Conservation (phyloP, 2,329 filamentous ascomycete species). For the Pseudovirgaria hyperparasitica region DNA sequence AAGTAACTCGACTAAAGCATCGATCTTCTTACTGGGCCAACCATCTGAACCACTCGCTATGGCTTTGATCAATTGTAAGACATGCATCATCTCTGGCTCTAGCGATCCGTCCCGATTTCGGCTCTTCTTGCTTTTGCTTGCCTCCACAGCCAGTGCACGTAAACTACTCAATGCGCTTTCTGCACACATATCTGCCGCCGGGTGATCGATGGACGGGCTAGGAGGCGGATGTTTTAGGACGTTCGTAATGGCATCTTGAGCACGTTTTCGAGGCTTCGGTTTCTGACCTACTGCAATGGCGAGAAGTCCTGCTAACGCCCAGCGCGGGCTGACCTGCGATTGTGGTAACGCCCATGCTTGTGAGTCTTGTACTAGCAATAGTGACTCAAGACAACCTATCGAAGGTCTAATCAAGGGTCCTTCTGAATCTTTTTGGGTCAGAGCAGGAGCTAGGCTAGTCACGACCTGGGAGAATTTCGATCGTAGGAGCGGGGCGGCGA, state of each 20-base stretch:
- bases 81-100: constrained; percentile 79
- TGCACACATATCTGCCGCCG: constrained; percentile 90
- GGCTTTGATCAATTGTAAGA: constrained; percentile 82
- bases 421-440: constrained; percentile 70
- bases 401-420: constrained; percentile 76
- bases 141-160: constrained; percentile 58
- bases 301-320: constrained; percentile 76
- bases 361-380: constrained; percentile 79
- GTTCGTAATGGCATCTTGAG: constrained; percentile 75
- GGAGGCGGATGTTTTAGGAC: constrained; percentile 78
- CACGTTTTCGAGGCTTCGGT: constrained; percentile 87
- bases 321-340: constrained; percentile 70
- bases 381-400: constrained; percentile 86
- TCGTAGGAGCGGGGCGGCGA: constrained; percentile 75
- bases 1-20: constrained; percentile 77
- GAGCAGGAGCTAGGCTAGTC: constrained; percentile 67
- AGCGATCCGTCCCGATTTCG: constrained; percentile 41
- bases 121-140: constrained; percentile 56
- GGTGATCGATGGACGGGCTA: constrained; percentile 85
- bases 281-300: constrained; percentile 74
- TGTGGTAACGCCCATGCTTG: constrained; percentile 78
- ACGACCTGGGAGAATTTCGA: constrained; percentile 94
- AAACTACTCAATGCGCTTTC: constrained; percentile 77
- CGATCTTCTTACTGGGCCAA: constrained; percentile 95
- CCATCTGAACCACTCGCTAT: constrained; percentile 78